phyloP scores from a whole-genome alignment of 345 rosid genomes.

The Moricandia arvensis region DNA sequence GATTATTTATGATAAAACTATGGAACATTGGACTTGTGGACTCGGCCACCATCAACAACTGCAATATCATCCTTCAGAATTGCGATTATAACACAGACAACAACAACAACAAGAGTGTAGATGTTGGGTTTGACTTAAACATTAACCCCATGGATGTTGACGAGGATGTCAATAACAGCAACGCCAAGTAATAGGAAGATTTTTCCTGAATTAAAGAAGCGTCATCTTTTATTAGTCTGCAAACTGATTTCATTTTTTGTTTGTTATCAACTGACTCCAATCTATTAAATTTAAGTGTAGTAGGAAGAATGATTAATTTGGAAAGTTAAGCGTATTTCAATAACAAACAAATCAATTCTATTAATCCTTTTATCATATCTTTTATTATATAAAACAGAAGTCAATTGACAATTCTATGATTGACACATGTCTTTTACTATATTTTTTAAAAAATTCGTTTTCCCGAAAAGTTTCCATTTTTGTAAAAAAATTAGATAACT shows the following conservation, averaged over 20 bases:
- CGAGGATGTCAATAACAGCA: not conserved
- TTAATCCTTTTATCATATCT: no score
- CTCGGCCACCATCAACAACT: constrained; percentile 61
- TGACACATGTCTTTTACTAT: no score
- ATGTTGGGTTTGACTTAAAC: not conserved
- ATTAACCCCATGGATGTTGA: not conserved
- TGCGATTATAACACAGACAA: not conserved
- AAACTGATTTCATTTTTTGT: not conserved
- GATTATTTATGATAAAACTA: constrained; percentile 63
- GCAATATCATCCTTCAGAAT: constrained; percentile 53
- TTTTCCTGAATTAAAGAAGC: not conserved
- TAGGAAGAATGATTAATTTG: not conserved
- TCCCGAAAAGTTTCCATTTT: no score
- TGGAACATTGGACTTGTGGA: constrained; percentile 85
- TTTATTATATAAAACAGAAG: no score
- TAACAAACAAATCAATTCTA: no score
- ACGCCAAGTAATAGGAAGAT: not conserved
- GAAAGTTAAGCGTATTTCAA: not conserved
- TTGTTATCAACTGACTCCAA: not conserved
- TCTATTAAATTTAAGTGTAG: not conserved
- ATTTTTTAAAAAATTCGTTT: no score
- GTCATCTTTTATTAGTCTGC: not conserved
- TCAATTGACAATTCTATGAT: no score
- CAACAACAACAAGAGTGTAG: not conserved
- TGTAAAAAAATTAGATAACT: no score